Percentiles rank a stretch among this genome's conserved stretches.
phyloP scores from a whole-genome alignment of 768 basidiomycete genomes.

The Boletales sp. region DNA sequence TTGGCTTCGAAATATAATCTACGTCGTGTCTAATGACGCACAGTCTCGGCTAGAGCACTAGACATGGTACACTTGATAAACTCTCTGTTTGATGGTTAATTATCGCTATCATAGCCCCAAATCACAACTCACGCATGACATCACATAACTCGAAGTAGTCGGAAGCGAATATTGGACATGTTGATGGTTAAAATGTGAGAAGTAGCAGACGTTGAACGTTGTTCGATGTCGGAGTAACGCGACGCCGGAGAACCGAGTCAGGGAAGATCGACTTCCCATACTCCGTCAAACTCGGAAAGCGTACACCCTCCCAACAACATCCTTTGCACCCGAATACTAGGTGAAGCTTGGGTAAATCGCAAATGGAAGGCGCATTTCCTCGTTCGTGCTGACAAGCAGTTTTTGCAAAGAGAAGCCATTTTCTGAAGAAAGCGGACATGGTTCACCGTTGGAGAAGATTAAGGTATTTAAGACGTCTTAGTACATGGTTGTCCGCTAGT shows the following conservation, averaged over 20 bases:
- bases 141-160: too few species aligned
- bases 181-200: too few species aligned
- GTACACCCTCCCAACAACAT: background rate
- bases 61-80: background rate
- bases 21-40: background rate
- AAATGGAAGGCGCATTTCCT: background rate
- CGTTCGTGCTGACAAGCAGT: background rate
- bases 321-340: background rate
- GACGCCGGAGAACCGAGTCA: too few species aligned
- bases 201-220: too few species aligned
- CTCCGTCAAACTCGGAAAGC: background rate
- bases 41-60: too few species aligned
- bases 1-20: constrained; percentile 79
- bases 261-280: background rate
- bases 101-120: constrained; percentile 4
- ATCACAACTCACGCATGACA: too few species aligned
- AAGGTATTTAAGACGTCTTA: background rate
- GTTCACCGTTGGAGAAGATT: background rate
- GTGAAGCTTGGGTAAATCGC: background rate
- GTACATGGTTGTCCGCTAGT: background rate
- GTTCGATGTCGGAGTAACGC: too few species aligned
- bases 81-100: background rate
- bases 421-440: too few species aligned
- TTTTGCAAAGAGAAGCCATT: background rate
- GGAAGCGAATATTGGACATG: too few species aligned